Base-by-base conservation (phyloP, 1,284 basidiomycete species). In the Rhodotorula sp. region DNA sequence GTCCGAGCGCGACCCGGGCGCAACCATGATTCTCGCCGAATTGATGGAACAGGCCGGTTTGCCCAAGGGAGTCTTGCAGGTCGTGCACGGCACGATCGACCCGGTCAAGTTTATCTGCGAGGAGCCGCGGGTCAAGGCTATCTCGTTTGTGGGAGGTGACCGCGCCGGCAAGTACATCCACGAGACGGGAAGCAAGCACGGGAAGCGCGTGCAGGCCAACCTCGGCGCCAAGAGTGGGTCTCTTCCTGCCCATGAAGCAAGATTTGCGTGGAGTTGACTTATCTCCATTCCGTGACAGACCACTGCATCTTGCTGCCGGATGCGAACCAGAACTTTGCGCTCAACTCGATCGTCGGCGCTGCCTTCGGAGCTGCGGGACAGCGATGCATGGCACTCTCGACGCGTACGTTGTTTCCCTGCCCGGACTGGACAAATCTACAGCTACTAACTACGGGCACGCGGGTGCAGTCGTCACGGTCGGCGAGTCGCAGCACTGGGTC, bases 351-450 rank as follows among this genome's bases (percentile, higher is more conserved):
- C 69, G 85, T 94, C 59, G 96, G 96, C 59, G 95, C 96, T 54
- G 95, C 95, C 3, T 98, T 98, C 79, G 96, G 96, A 71, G 96
- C 96, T 76, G 96, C 96, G 52, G 96, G 96, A 31, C 96, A 99
- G 81, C 87, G 96, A 67, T 98, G 95, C 84, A 96, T 96, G 93
- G 93, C 93, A 14, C 84, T 94, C 58, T 95, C 93, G 20, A 93
- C 94, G 61, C 90, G 59, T 61, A 16, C 34, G 34, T 34, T 34
- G 34, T 34, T 34, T 34, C 34, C 34, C 34, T 34, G 34, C 34
- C 34, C 34, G 34, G 6, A 6, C 34, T 34, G 5, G 3, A 21
- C 16, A 64, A 47, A 21, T 58, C 18, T 12, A 60, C 31, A 39
- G 39, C 29, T 46, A 43, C 39, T 43, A 47, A 51, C 14, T 64